Evolutionary conservation across 345 rosid genomes (phyloP).

Genomic region (Iberis pinnata): DNA sequence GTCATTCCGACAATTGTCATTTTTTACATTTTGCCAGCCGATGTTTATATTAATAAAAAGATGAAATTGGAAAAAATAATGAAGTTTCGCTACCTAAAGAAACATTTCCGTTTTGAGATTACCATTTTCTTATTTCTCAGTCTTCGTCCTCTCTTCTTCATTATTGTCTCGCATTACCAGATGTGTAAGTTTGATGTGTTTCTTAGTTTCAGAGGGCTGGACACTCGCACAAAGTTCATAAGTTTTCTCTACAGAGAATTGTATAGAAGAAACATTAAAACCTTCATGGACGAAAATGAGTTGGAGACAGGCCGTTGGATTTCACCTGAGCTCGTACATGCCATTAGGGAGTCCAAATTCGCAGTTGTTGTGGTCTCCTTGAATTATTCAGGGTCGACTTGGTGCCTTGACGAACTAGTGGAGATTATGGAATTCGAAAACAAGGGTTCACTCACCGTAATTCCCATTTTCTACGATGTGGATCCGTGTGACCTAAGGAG

Average conservation of each 20-base stretch:
- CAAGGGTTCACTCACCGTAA: neutral
- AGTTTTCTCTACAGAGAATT: slow-evolving; percentile 23
- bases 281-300: slow-evolving; percentile 28
- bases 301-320: slow-evolving; percentile 14
- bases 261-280: neutral
- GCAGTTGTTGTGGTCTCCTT: slow-evolving; percentile 24
- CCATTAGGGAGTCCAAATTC: slow-evolving; percentile 21
- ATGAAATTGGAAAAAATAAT: too few relatives aligned
- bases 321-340: slow-evolving; percentile 17
- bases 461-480: slow-evolving; percentile 29
- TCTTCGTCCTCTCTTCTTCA: too few relatives aligned
- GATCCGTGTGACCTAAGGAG: slow-evolving; percentile 20
- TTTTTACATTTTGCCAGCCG: too few relatives aligned
- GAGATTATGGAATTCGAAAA: slow-evolving; percentile 19
- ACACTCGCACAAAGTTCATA: slow-evolving; percentile 24
- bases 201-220: slow-evolving; percentile 30
- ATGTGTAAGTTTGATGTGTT: slow-evolving; percentile 25
- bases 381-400: slow-evolving; percentile 22
- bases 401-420: slow-evolving; percentile 28
- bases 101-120: too few relatives aligned
- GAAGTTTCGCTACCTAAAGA: too few relatives aligned
- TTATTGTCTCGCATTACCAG: too few relatives aligned
- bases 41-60: too few relatives aligned
- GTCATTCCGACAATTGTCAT: too few relatives aligned
- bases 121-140: too few relatives aligned